phyloP scores from a whole-genome alignment of 1,139 yeast species.

The Pichia sp. region DNA sequence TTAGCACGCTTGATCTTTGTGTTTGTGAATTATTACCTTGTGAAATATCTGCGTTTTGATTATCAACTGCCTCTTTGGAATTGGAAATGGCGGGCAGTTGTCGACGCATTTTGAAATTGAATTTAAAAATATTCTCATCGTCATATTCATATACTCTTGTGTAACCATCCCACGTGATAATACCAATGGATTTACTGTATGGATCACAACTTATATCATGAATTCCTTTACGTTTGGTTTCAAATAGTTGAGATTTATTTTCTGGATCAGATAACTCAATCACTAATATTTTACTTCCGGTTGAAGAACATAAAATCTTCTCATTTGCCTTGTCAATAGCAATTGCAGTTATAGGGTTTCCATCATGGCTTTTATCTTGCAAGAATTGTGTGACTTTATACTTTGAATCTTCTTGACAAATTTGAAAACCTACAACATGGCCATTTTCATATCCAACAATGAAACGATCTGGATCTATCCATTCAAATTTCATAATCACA shows the following conservation, averaged over 20 bases:
- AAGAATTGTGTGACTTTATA: constrained; percentile 28
- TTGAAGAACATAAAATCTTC: constrained; percentile 42
- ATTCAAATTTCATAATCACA: constrained; percentile 48
- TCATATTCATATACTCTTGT: constrained; percentile 28
- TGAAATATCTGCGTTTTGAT: constrained; percentile 16
- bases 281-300: constrained; percentile 25
- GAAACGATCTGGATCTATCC: constrained; percentile 34
- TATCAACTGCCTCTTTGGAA: constrained; percentile 14
- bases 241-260: constrained; percentile 3
- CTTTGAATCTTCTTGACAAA: constrained; percentile 27
- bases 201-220: constrained; percentile 19
- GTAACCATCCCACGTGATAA: constrained; percentile 36
- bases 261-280: background rate
- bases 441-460: constrained; percentile 62
- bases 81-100: constrained; percentile 26
- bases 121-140: constrained; percentile 14
- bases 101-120: constrained; percentile 27
- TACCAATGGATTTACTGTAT: constrained; percentile 19
- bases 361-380: constrained; percentile 34
- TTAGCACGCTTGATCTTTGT: constrained; percentile 22
- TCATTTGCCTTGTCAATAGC: constrained; percentile 17
- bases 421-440: constrained; percentile 38
- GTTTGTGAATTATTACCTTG: constrained; percentile 15
- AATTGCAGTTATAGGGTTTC: constrained; percentile 47
- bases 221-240: constrained; percentile 32